Conservation (phyloP, 345 rosid genomes). For the Cardamine resedifolia region DNA sequence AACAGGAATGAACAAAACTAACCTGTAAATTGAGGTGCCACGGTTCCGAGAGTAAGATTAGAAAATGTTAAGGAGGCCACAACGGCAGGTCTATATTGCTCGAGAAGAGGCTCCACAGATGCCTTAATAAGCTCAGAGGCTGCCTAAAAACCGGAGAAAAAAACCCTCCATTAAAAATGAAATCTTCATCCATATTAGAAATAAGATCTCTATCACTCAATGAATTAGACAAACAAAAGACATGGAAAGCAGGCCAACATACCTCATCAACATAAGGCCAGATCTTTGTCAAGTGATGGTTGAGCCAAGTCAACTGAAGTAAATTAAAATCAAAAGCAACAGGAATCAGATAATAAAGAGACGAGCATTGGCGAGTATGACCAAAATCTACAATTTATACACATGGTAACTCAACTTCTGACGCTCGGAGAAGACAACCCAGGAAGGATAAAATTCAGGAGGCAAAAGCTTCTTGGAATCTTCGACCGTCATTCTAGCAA, state of each 20-base stretch:
- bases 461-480: constrained; percentile 94
- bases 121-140: constrained; percentile 91
- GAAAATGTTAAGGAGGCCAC: constrained; percentile 88
- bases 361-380: background rate
- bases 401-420: constrained; percentile 63
- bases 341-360: constrained; percentile 21
- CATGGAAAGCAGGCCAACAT: background rate
- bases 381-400: background rate
- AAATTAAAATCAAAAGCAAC: constrained; percentile 17
- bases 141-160: constrained; percentile 50
- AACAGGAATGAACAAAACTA: constrained; percentile 31
- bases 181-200: background rate
- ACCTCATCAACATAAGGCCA: constrained; percentile 96
- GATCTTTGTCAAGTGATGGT: constrained; percentile 84
- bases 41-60: constrained; percentile 94
- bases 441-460: constrained; percentile 76
- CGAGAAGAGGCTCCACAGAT: constrained; percentile 89
- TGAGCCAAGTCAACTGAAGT: constrained; percentile 89
- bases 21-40: constrained; percentile 99
- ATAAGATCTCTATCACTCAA: constrained; percentile 12
- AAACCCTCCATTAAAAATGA: background rate
- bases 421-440: constrained; percentile 94
- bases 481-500: constrained; percentile 89
- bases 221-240: background rate
- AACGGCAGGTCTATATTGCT: constrained; percentile 90